Conservation (phyloP, 176 grass and related monocot species). For the Tillandsia fasciculata region DNA sequence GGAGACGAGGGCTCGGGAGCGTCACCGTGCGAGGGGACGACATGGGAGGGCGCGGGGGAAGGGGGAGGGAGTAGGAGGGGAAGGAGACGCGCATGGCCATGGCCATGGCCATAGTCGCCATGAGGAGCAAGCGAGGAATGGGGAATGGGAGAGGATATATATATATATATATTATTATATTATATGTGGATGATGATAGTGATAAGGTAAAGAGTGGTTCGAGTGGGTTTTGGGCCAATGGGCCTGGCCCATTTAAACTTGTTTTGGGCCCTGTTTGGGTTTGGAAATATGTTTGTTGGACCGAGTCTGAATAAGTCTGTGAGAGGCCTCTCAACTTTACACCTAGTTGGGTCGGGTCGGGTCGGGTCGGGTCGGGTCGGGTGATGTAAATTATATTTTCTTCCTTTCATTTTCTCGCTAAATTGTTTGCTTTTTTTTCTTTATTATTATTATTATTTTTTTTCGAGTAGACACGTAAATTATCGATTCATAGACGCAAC, state of each 20-base stretch:
- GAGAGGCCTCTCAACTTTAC: no score
- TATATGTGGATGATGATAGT: background rate
- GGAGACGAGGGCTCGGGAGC: slow-evolving; percentile 27
- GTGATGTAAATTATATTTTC: no score
- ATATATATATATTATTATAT: background rate
- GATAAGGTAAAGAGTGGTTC: background rate
- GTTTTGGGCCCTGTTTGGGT: no score
- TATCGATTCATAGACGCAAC: no score
- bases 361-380: no score
- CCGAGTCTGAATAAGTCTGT: no score
- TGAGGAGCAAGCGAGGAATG: slow-evolving; percentile 1
- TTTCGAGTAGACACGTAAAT: no score
- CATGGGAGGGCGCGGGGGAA: slow-evolving; percentile 3
- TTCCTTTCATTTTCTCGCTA: no score
- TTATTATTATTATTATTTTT: no score
- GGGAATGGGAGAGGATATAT: background rate
- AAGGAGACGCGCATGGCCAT: slow-evolving; percentile 17
- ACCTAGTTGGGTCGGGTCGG: no score
- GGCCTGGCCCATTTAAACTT: background rate
- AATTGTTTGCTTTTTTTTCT: no score
- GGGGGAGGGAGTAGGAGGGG: slow-evolving; percentile 11
- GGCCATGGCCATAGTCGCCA: slow-evolving; percentile 38
- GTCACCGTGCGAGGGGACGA: slow-evolving; percentile 5
- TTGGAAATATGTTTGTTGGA: no score
- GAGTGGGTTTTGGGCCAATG: background rate